These are phyloP conservation scores for Neltuma alba DNA, from an alignment of 306 rosid genomes.

Conservation along the genomic window DNA sequence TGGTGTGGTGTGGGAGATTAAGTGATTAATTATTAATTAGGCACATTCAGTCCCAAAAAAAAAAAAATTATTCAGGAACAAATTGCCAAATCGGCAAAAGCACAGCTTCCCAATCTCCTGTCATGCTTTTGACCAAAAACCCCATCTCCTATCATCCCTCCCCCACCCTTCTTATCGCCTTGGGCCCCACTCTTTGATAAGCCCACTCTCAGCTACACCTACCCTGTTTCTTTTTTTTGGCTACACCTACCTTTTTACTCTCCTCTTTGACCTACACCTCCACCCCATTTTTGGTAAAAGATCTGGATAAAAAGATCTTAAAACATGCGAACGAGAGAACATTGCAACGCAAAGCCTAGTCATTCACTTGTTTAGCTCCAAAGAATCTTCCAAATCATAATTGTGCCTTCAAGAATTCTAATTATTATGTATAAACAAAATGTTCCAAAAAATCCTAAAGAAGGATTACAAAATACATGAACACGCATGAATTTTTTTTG, in stretches of 20 bases:
- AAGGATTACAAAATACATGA: too few relatives aligned
- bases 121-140: too few relatives aligned
- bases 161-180: slow-evolving; percentile 43
- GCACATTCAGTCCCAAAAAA: too few relatives aligned
- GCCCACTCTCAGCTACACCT: slow-evolving; percentile 19
- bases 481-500: background rate
- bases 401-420: background rate
- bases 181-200: slow-evolving; percentile 46
- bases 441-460: too few relatives aligned
- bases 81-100: slow-evolving; percentile 26
- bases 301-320: too few relatives aligned
- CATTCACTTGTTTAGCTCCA: background rate
- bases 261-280: background rate
- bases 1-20: too few relatives aligned
- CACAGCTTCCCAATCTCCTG: too few relatives aligned
- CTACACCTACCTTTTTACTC: background rate
- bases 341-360: background rate
- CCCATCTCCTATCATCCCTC: slow-evolving; percentile 50
- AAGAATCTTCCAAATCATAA: background rate
- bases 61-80: too few relatives aligned
- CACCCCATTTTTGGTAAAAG: too few relatives aligned
- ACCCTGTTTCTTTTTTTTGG: background rate
- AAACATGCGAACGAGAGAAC: too few relatives aligned
- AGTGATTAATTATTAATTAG: background rate
- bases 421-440: background rate